Percentiles rank a stretch among this genome's conserved stretches.
Evolutionary conservation across 108 stramenopile species (phyloP).

Genomic region (Pseudonitzschia pungens): DNA sequence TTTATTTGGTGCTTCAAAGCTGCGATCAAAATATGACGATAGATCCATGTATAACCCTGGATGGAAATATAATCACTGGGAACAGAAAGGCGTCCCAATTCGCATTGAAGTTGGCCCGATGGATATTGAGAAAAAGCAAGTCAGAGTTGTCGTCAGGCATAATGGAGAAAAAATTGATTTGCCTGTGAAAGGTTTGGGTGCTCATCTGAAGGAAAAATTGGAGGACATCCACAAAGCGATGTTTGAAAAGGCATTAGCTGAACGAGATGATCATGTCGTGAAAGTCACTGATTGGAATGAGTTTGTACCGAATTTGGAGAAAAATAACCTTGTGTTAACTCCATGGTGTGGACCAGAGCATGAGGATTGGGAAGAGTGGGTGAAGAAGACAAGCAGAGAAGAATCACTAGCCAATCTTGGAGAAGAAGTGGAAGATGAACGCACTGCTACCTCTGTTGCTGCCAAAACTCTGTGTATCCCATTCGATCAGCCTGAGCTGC

Average conservation of each 20-base stretch:
- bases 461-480: conserved; percentile 99
- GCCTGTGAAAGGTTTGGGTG: conserved; percentile 67
- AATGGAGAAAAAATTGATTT: conserved; percentile 87
- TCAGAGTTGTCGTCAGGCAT: conserved; percentile 84
- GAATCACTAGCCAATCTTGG: conserved; percentile 74
- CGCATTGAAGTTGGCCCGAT: conserved; percentile 98
- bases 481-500: conserved; percentile 95
- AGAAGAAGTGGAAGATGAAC: conserved; percentile 83
- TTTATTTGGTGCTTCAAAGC: conserved; percentile 15
- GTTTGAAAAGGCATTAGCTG: conserved; percentile 88
- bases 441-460: conserved; percentile 92
- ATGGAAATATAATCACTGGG: conserved; percentile 99
- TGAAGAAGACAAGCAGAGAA: conserved; percentile 94
- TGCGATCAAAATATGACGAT: conserved; percentile 94
- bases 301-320: conserved; percentile 96
- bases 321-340: conserved; percentile 94
- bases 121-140: conserved; percentile 86
- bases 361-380: conserved; percentile 97
- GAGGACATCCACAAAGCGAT: conserved; percentile 90
- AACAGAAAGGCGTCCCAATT: conserved; percentile 99
- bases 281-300: conserved; percentile 97
- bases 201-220: conserved; percentile 55
- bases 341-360: conserved; percentile 94
- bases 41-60: conserved; percentile 96
- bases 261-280: conserved; percentile 89